Evolutionary conservation across 345 rosid genomes (phyloP).

Genomic region (Eucalyptus guilfoylei): DNA sequence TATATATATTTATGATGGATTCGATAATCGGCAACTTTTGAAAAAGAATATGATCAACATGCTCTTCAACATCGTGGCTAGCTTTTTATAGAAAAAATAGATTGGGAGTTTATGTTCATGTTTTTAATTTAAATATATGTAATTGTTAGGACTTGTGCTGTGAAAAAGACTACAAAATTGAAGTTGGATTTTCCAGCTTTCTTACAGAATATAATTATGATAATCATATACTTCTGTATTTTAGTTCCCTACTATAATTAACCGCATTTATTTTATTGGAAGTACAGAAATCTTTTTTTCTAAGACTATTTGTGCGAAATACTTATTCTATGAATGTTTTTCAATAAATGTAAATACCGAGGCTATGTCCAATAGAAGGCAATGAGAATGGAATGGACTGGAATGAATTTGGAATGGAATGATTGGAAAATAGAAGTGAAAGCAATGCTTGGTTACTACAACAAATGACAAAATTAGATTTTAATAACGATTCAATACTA

Average conservation of each 20-base stretch:
- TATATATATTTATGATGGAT: not conserved
- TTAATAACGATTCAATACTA: not conserved
- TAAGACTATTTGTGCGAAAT: not conserved
- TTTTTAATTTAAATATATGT: not conserved
- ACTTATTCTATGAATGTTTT: not conserved
- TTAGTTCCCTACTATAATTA: not conserved
- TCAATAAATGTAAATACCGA: not conserved
- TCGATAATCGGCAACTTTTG: not conserved
- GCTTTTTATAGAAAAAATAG: not conserved
- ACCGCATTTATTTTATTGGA: not conserved
- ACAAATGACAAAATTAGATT: not conserved
- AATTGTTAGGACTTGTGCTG: not conserved
- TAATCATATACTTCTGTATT: not conserved
- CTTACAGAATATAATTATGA: not conserved
- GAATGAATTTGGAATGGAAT: not conserved
- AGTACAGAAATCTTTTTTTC: not conserved
- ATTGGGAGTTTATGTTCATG: not conserved
- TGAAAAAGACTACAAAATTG: not conserved
- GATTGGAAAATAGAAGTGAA: not conserved
- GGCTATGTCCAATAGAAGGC: not conserved
- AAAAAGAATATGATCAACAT: not conserved
- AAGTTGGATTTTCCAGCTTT: not conserved
- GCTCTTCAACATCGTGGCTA: not conserved
- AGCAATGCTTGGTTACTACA: not conserved
- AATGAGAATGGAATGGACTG: not conserved